These are phyloP conservation scores for Fonsecaea pugnacius DNA, from an alignment of 2,329 filamentous ascomycete genomes.

Conservation along the genomic window DNA sequence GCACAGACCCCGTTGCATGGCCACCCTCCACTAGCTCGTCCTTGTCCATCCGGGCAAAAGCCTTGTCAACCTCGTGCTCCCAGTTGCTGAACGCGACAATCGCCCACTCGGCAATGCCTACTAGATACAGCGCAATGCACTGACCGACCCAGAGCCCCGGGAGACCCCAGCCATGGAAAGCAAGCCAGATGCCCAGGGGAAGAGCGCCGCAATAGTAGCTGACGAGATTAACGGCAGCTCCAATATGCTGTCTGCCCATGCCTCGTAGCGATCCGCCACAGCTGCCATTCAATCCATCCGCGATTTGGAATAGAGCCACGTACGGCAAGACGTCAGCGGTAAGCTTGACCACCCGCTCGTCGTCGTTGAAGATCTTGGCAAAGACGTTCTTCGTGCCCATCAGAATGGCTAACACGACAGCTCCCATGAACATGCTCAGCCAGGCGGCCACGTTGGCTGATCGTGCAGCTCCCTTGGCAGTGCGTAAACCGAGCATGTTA, in stretches of 20 bases:
- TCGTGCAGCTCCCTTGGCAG: slow-evolving; percentile 67
- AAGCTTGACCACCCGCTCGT: slow-evolving; percentile 70
- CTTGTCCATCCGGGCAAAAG: slow-evolving; percentile 71
- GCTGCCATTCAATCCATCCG: slow-evolving; percentile 81
- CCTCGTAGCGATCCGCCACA: slow-evolving; percentile 81
- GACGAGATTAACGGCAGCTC: slow-evolving; percentile 77
- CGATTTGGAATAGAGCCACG: slow-evolving; percentile 87
- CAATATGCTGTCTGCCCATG: slow-evolving; percentile 85
- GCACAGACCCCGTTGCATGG: slow-evolving; percentile 18
- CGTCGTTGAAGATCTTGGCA: slow-evolving; percentile 80
- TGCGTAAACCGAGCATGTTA: slow-evolving; percentile 74
- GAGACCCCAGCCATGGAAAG: slow-evolving; percentile 84
- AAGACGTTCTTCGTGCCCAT: slow-evolving; percentile 74
- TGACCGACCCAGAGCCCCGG: slow-evolving; percentile 82
- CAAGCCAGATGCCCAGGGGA: slow-evolving; percentile 80
- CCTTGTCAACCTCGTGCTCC: slow-evolving; percentile 71
- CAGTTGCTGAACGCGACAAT: slow-evolving; percentile 79
- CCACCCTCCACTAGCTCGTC: slow-evolving; percentile 39
- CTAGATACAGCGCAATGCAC: slow-evolving; percentile 78
- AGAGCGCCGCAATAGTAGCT: slow-evolving; percentile 84
- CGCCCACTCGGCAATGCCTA: slow-evolving; percentile 76
- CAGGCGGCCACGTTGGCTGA: slow-evolving; percentile 77
- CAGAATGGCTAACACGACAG: slow-evolving; percentile 68
- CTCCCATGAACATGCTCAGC: slow-evolving; percentile 71
- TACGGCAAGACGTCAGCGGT: slow-evolving; percentile 82